Evolutionary conservation across 202 grass and related monocot species (phyloP).

Genomic region (Alloteropsis angusta): DNA sequence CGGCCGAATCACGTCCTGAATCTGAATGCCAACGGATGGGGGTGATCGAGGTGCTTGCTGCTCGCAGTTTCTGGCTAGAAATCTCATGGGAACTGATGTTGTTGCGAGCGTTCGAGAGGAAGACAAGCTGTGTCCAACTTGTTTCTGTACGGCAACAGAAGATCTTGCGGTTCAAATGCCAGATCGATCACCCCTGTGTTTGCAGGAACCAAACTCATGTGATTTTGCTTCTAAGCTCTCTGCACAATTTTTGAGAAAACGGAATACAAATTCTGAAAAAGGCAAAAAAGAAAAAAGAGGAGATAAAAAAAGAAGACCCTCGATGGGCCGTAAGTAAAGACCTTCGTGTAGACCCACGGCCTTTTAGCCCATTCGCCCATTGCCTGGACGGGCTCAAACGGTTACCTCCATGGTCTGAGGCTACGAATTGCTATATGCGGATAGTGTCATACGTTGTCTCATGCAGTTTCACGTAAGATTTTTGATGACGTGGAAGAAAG

Average conservation of each 20-base stretch:
- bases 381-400: background rate
- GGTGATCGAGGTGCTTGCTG: background rate
- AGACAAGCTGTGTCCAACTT: background rate
- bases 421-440: no score
- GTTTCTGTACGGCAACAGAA: background rate
- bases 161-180: background rate
- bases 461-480: no score
- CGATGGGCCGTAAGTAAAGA: background rate
- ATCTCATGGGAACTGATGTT: background rate
- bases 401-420: no score
- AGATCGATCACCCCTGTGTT: background rate
- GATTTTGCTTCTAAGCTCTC: no score
- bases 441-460: no score
- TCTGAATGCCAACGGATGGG: background rate
- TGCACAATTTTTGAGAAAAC: background rate
- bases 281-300: background rate
- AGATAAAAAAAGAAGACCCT: background rate
- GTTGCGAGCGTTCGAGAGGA: background rate
- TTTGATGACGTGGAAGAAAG: no score
- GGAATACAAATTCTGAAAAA: background rate
- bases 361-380: background rate
- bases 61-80: background rate
- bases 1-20: background rate
- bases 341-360: background rate
- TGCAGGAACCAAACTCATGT: background rate